phyloP scores from a whole-genome alignment of 331 rosid species.

The Spiraea crenata region DNA sequence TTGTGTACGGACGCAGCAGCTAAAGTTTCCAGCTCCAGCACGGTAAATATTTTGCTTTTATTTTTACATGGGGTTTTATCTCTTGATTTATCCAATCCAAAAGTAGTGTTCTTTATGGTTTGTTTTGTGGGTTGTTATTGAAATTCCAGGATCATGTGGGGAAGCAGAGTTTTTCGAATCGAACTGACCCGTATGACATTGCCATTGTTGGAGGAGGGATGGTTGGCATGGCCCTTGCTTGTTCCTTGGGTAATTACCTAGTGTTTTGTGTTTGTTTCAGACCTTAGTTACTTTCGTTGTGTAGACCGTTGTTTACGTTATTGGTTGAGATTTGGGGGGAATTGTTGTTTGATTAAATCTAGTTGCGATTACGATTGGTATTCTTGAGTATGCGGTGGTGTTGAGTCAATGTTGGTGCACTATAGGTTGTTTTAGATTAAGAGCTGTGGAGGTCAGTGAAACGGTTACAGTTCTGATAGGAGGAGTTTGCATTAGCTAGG shows the following conservation, averaged over 20 bases:
- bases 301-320: neutral
- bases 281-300: neutral
- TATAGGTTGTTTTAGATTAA: neutral
- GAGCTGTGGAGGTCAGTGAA: neutral
- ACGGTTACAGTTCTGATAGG: neutral
- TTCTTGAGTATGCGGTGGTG: neutral
- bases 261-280: slow-evolving; percentile 18
- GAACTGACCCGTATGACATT: slow-evolving; percentile 59
- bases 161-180: slow-evolving; percentile 30
- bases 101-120: neutral
- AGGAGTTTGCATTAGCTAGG: neutral
- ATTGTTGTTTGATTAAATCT: neutral
- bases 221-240: slow-evolving; percentile 94
- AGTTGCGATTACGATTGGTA: neutral
- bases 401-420: neutral
- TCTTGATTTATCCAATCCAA: neutral
- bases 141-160: slow-evolving; percentile 50
- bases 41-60: neutral
- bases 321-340: neutral
- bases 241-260: slow-evolving; percentile 91
- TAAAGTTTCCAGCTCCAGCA: slow-evolving; percentile 40
- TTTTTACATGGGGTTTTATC: neutral
- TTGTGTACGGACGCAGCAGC: slow-evolving; percentile 45
- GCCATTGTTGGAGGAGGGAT: slow-evolving; percentile 98
- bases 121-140: slow-evolving; percentile 20